Percentiles rank a stretch among this genome's conserved stretches.
phyloP scores from a whole-genome alignment of 352 stramenopile genomes.

The Sclerospora graminicola region DNA sequence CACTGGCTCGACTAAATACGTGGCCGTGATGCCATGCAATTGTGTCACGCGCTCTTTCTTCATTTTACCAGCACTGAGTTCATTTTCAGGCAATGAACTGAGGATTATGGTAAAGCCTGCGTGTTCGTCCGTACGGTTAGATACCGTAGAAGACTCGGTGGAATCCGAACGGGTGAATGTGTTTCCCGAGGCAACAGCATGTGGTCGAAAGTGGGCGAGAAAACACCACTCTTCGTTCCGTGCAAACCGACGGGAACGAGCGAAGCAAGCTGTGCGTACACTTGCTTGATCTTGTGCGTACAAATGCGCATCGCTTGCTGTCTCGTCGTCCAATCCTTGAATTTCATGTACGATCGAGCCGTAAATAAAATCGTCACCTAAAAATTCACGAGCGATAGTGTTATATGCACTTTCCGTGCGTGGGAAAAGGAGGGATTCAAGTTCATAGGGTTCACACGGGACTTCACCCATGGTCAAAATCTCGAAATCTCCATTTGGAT shows the following conservation, averaged over 20 bases:
- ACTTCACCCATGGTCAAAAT: conserved; percentile 28
- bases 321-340: conserved; percentile 4
- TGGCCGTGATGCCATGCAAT: conserved; percentile 27
- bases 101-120: conserved; percentile 24
- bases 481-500: conserved; percentile 15
- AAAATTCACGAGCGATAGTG: conserved; percentile 10
- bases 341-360: conserved; percentile 36
- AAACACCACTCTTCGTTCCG: conserved; percentile 43
- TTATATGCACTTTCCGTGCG: conserved; percentile 29
- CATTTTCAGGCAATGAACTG: conserved; percentile 18
- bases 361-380: conserved; percentile 39
- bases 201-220: conserved; percentile 25
- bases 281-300: conserved; percentile 16
- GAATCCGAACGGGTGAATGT: conserved; percentile 3
- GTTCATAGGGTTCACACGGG: conserved; percentile 16
- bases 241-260: conserved; percentile 20
- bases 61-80: conserved; percentile 25
- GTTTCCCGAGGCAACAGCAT: neutral
- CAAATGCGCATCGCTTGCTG: conserved; percentile 3
- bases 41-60: conserved; percentile 20
- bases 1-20: conserved; percentile 25
- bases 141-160: conserved; percentile 8
- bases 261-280: conserved; percentile 34
- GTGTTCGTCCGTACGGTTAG: conserved; percentile 7
- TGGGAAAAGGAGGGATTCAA: conserved; percentile 19